A percentile compares a stretch with the other conserved stretches of the same genome.
Conservation (phyloP, 345 rosid species). For the Gossypium anomalum region DNA sequence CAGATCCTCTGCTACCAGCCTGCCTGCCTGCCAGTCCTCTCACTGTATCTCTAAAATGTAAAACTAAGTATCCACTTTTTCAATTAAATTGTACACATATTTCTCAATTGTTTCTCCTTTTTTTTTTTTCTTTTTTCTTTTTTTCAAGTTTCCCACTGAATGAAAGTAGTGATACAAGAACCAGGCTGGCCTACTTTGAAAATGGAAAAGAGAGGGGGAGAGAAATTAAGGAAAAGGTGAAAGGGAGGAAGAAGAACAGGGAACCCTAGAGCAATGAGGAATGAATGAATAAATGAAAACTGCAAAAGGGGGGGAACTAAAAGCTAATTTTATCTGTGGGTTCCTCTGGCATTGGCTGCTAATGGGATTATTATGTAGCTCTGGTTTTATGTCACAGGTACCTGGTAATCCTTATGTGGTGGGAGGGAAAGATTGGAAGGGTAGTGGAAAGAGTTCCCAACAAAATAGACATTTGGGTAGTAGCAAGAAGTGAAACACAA, state of each 20-base stretch:
- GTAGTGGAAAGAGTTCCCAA: slow-evolving; percentile 27
- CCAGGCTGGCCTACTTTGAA: slow-evolving; percentile 42
- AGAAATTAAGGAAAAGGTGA: slow-evolving; percentile 8
- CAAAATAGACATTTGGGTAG: slow-evolving; percentile 21
- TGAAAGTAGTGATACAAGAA: slow-evolving; percentile 35
- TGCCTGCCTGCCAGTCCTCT: slow-evolving; percentile 35
- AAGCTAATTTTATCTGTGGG: slow-evolving; percentile 45
- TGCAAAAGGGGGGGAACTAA: slow-evolving; percentile 40
- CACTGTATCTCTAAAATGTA: slow-evolving; percentile 31
- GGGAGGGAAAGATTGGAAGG: slow-evolving; percentile 25
- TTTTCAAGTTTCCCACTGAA: background rate
- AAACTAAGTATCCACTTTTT: slow-evolving; percentile 21
- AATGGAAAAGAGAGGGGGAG: slow-evolving; percentile 11
- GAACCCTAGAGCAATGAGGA: slow-evolving; percentile 51
- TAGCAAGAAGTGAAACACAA: slow-evolving; percentile 12
- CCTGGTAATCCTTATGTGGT: slow-evolving; percentile 35
- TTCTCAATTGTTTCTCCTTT: background rate
- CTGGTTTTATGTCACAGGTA: slow-evolving; percentile 48
- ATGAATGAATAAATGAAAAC: slow-evolving; percentile 58
- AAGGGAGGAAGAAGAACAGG: slow-evolving; percentile 24
- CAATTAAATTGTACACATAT: slow-evolving; percentile 37
- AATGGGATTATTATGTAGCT: slow-evolving; percentile 36
- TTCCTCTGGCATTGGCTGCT: slow-evolving; percentile 37
- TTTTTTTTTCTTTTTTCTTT: background rate
- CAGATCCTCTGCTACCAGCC: slow-evolving; percentile 41